Evolutionary conservation across 2,329 filamentous ascomycete species (phyloP).

Genomic region (Laburnicola sp.): DNA sequence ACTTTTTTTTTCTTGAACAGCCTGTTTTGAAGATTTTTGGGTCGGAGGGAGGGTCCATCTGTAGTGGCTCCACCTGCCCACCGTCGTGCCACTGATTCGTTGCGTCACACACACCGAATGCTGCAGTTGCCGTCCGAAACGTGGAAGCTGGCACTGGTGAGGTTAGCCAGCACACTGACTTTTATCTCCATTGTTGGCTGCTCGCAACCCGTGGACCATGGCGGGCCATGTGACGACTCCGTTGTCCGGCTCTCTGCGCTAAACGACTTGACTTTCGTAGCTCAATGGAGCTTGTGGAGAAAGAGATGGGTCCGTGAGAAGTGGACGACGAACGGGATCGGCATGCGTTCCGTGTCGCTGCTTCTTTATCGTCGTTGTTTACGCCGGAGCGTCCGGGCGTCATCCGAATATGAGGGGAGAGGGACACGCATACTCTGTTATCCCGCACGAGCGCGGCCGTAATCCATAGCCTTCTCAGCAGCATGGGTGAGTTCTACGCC

Average conservation of each 20-base stretch:
- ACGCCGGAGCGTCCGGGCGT: no score
- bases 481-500: neutral
- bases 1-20: neutral
- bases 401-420: neutral
- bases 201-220: neutral
- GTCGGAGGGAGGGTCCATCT: neutral
- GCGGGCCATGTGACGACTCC: slow-evolving; percentile 3
- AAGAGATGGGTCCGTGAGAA: neutral
- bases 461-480: neutral
- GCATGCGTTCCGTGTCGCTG: no score
- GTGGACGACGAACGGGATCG: no score
- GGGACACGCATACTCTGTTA: neutral
- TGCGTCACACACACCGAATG: slow-evolving; percentile 9
- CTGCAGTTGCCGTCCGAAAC: no score
- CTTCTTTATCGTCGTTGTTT: neutral
- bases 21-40: slow-evolving; percentile 4
- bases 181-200: no score
- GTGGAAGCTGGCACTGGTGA: no score
- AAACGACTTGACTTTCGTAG: neutral
- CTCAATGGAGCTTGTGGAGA: slow-evolving; percentile 1
- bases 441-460: neutral
- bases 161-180: neutral
- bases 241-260: neutral
- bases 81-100: slow-evolving; percentile 11
- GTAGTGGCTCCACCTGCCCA: slow-evolving; percentile 13